Base-by-base conservation (phyloP, 805 yeast genomes). In the Zygosaccharomyces bisporus region DNA sequence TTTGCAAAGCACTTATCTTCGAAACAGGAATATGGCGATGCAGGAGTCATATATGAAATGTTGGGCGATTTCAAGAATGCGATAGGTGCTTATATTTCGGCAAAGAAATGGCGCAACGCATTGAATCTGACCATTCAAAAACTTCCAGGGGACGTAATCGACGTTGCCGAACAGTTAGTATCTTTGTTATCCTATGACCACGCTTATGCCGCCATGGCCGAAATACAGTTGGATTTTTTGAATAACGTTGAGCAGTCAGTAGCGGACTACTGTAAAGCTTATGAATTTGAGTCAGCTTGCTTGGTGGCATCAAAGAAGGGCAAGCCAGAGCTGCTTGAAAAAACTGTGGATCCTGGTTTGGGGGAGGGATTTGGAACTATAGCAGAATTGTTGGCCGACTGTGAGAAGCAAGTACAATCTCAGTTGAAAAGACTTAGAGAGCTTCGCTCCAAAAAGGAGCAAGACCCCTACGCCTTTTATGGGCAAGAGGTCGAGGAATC, bases 351-450 rank as follows among this genome's bases (percentile, higher is more conserved):
- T 53, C 77, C 81, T 1, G 85, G 81, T 14, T 64, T 91, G 29
- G 81, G 85, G 39, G 98, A 91, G 62, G 93, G 95, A 1, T 93
- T 89, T 66, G 95, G 95, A 52, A 70, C 76, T 0, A 72, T 89
- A 50, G 91, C 95, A 4, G 98, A 93, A 65, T 71, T 93, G 24
- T 64, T 91, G 31, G 93, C 96, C n/a, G 99, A 93, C 63, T 93
- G 97, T 69, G 80, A 79, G 55, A 79, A 84, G 12, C 99, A 93
- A 70, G 66, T 86, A 16, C 75, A 72, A 34, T 85, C 98, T 0
- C 99, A 93, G 67, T 69, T 89, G 53, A 77, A 71, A 48, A 79
- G 99, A 60, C 68, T 93, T 50, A 75, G 96, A 45, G 97, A 89
- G 55, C 72, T 93, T 44, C 77, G 99, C 55, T 72, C 75, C 13